phyloP scores from a whole-genome alignment of 208 protist genomes.

The Willaertia magna region DNA sequence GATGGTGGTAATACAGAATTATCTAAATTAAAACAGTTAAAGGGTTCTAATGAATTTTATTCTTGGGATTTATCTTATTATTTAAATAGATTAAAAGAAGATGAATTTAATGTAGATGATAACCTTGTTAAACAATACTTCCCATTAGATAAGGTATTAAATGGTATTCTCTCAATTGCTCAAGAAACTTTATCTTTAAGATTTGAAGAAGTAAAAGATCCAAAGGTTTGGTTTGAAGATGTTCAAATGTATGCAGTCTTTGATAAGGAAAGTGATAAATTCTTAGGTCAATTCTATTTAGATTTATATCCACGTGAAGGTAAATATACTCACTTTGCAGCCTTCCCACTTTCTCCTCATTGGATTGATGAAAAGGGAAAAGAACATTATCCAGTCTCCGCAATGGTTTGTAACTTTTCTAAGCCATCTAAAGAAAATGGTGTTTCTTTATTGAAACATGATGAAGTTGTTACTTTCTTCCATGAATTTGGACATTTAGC shows the following conservation, averaged over 20 bases:
- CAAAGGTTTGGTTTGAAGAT: constrained; percentile 6
- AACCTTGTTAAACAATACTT: constrained; percentile 18
- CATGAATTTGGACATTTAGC: constrained; percentile 19
- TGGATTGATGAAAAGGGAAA: background rate
- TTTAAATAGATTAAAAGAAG: background rate
- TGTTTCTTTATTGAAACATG: constrained; percentile 5
- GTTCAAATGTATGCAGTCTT: constrained; percentile 13
- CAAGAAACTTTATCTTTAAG: constrained; percentile 4
- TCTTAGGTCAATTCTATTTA: constrained; percentile 18
- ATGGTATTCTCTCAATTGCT: constrained; percentile 13
- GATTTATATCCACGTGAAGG: constrained; percentile 17
- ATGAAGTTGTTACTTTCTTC: constrained; percentile 14
- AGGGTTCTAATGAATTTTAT: background rate
- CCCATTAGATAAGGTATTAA: background rate
- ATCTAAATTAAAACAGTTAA: background rate
- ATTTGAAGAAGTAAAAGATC: background rate
- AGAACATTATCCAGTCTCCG: constrained; percentile 1
- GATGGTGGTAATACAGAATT: background rate
- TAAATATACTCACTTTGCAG: constrained; percentile 20
- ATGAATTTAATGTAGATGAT: constrained; percentile 11
- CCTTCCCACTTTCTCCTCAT: constrained; percentile 6
- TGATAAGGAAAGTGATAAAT: constrained; percentile 6
- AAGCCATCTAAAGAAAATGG: background rate
- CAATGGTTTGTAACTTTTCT: constrained; percentile 17
- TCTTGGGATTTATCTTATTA: constrained; percentile 15